Base-by-base conservation (phyloP, 2,329 filamentous ascomycete species). In the Aspergillus sp. region DNA sequence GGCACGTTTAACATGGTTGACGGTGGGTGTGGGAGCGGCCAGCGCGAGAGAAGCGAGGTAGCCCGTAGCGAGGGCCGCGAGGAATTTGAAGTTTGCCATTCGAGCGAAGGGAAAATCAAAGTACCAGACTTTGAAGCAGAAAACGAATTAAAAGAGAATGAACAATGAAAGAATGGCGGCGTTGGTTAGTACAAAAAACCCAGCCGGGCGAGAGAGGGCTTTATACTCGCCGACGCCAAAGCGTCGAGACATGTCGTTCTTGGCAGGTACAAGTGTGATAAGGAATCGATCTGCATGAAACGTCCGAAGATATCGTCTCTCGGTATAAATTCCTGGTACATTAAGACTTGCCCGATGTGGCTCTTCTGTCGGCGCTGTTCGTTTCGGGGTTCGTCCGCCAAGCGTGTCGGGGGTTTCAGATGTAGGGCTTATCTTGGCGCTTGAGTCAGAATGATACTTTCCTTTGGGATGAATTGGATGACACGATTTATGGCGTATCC, bases 1-100 rank as follows among this genome's bases (percentile, higher is more conserved):
- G 27, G 58, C 60, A 12, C 62, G 59, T 54, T 64, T 65, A 32
- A 47, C 54, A n/a, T 56, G 33, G 15, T 13, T 35, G 7, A 17
- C 33, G 20, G 58, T 57, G 17, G 58, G 45, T 12, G 61, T 60
- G n/a, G 62, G 62, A 35, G 52, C 60, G 47, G 55, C 60, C 32
- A 63, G 50, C 33, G 53, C 60, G 37, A 58, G 50, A 10, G 17
- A 35, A 37, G 30, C 4, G 13, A 47, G 41, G 7, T 23, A 47
- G 25, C 52, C 52, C 38, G 57, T 53, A 23, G 55, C 50, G 22
- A 56, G 53, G 10, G 58, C 57, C 45, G 58, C 42, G 23, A 62
- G 47, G 23, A 49, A 51, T 49, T 60, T 62, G 44, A 59, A 50
- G 48, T 58, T 60, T 41, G 53, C 47, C 60, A 62, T 63, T 44